Base-by-base conservation (phyloP, 2,329 filamentous ascomycete genomes). In the Penicillium hesseltinei region DNA sequence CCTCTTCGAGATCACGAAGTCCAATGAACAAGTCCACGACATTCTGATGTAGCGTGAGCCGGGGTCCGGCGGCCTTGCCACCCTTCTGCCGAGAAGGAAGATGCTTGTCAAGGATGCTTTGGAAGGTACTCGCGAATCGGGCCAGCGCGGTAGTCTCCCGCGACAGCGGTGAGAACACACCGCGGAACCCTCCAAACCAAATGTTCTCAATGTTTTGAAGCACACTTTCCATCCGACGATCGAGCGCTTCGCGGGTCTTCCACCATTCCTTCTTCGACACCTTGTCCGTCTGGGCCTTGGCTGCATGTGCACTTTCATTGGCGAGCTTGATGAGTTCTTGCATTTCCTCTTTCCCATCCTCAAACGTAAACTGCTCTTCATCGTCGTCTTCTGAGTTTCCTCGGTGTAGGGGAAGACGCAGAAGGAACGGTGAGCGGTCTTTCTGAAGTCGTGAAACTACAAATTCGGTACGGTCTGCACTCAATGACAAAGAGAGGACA, bases 181-280 rank as follows among this genome's bases (percentile, higher is more conserved):
- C 92, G 56, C 87, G 88, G 81, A 99, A 99, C 0, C 94, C 94
- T 48, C 93, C 92, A 5, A 99, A 84, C 94, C 94, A 99, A 23
- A 94, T 87, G 60, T 90, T 88, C 73, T 99, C 93, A 39, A 99
- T 89, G 58, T 91, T 95, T 53, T 87, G 81, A 1, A 99, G 80
- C 10, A 99, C 82, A 50, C 90, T 87, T 60, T 85, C 87, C 25
- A 99, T 81, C 10, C 91, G 86, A 33, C 78, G 77, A 69, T 99
- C 94, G 17, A 99, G 80, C 3, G 83, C 83, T 73, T 94, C 88
- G 15, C 95, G 85, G 69, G 92, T 89, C 5, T 84, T 84, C 92
- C 94, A 99, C 94, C 94, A 99, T 46, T 87, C 87, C 39, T 84
- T 84, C 71, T 91, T 92, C 29, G 89, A 87, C 36, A 87, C 88